A percentile compares a stretch with the other conserved stretches of the same genome.
These are phyloP conservation scores for Blastobotrys buckinghamii DNA, from an alignment of 1,139 yeast genomes.

Conservation along the genomic window DNA sequence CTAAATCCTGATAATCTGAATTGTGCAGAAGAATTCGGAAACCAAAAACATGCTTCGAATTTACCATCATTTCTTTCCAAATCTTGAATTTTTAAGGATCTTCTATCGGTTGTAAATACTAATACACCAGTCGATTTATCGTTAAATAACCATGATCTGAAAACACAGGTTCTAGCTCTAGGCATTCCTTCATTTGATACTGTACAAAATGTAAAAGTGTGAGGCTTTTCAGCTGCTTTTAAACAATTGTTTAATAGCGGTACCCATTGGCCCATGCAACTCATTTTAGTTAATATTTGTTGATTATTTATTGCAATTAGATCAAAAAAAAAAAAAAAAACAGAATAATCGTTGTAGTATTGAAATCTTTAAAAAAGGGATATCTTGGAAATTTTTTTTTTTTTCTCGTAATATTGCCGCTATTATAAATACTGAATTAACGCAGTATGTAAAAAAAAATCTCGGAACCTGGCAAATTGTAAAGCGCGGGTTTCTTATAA, in stretches of 20 bases:
- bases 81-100: slow-evolving; percentile 61
- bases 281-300: slow-evolving; percentile 14
- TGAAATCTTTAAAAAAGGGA: no score
- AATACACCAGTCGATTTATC: slow-evolving; percentile 63
- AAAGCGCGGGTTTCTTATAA: no score
- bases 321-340: no score
- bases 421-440: no score
- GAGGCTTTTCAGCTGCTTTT: slow-evolving; percentile 15
- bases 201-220: slow-evolving; percentile 62
- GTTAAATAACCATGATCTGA: slow-evolving; percentile 68
- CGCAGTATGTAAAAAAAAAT: no score
- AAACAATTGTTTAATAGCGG: slow-evolving; percentile 25
- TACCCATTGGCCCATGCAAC: slow-evolving; percentile 28
- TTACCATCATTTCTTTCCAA: slow-evolving; percentile 42
- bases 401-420: no score
- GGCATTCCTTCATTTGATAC: slow-evolving; percentile 54
- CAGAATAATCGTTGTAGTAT: no score
- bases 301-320: not conserved
- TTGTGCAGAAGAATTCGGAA: slow-evolving; percentile 55
- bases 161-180: slow-evolving; percentile 61
- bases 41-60: slow-evolving; percentile 75
- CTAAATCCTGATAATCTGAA: slow-evolving; percentile 68
- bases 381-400: no score
- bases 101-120: slow-evolving; percentile 64
- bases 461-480: no score